Evolutionary conservation across 2,329 filamentous ascomycete species (phyloP), one percentile per base, ranked within the genome.

Genomic region (Aureobasidium sp.): DNA sequence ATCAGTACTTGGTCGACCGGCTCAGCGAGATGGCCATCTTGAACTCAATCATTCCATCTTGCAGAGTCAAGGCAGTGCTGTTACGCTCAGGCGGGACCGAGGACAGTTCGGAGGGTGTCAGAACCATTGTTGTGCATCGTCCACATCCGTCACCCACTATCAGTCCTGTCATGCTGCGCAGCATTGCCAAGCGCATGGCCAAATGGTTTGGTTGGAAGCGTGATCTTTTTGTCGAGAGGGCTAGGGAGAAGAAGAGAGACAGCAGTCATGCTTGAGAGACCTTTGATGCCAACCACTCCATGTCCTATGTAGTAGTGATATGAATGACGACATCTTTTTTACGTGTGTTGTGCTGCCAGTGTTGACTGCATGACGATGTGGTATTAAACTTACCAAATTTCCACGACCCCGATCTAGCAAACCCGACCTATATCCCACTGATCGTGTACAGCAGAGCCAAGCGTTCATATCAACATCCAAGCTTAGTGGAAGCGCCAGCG

Each of bases 141-240:
- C 64, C 62, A 0, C 65, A 67, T 54, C 64, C 64, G 1, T 58
- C 59, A 3, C 51, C 61, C 0, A 60, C 48, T 6, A 57, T 66
- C 17, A 61, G 66, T 41, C 55, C 61, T 0, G 45, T 64, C 17
- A 62, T 64, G 62, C 42, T 68, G 7, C 62, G 60, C 21, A 58
- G 49, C 0, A 65, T 65, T 55, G 62, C 62, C 7, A 57, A 59
- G 22, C 56, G 64, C 1, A 56, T 67, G 61, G 59, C 55, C 16
- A 65, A 61, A 44, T 64, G 62, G 60, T 67, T 65, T 56, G 61
- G 60, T 3, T 65, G 63, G 62, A 37, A 29, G 7, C 41, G 57
- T 6, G 59, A 60, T 24, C 40, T 56, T 29, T 45, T 65, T 60
- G 53, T 58, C 7, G 22, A 54, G 41, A 55, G 53, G 48, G 29